A percentile compares a stretch with the other conserved stretches of the same genome.
phyloP scores from a whole-genome alignment of 805 yeast species.

The Barnettozyma botsteinii region DNA sequence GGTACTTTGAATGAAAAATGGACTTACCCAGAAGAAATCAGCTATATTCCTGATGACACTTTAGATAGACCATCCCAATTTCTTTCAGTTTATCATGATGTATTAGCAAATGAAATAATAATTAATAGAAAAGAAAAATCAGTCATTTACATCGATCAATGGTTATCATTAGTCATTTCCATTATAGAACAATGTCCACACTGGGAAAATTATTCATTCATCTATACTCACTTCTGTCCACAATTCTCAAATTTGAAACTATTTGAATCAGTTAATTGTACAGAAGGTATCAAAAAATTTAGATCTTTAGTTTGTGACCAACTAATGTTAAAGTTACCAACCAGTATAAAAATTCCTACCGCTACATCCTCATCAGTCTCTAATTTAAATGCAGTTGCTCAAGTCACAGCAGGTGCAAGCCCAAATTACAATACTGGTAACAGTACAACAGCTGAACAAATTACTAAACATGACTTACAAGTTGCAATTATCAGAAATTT shows the following conservation, averaged over 20 bases:
- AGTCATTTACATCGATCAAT: constrained; percentile 38
- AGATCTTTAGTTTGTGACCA: constrained; percentile 53
- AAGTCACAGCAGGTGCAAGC: neutral
- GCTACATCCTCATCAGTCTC: constrained; percentile 7
- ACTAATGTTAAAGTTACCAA: constrained; percentile 44
- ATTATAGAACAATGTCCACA: constrained; percentile 48
- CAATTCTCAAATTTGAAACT: constrained; percentile 57
- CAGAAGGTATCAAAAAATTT: constrained; percentile 35
- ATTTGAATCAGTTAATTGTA: constrained; percentile 34
- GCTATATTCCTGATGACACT: constrained; percentile 40
- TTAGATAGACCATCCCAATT: constrained; percentile 35
- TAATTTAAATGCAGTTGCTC: neutral
- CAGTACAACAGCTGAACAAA: constrained; percentile 14
- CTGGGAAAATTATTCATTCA: constrained; percentile 68
- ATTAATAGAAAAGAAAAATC: constrained; percentile 21
- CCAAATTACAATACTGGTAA: neutral
- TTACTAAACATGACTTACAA: constrained; percentile 57
- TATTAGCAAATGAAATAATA: constrained; percentile 12
- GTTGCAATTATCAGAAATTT: constrained; percentile 58
- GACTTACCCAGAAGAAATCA: constrained; percentile 55
- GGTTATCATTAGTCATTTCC: constrained; percentile 46
- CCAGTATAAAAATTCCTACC: constrained; percentile 34
- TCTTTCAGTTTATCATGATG: constrained; percentile 7
- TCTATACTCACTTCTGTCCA: constrained; percentile 63
- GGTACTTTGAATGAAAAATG: constrained; percentile 34